Percentiles rank a stretch among this genome's conserved stretches.
phyloP scores from a whole-genome alignment of 768 basidiomycete species.

The Tulasnella sp. region DNA sequence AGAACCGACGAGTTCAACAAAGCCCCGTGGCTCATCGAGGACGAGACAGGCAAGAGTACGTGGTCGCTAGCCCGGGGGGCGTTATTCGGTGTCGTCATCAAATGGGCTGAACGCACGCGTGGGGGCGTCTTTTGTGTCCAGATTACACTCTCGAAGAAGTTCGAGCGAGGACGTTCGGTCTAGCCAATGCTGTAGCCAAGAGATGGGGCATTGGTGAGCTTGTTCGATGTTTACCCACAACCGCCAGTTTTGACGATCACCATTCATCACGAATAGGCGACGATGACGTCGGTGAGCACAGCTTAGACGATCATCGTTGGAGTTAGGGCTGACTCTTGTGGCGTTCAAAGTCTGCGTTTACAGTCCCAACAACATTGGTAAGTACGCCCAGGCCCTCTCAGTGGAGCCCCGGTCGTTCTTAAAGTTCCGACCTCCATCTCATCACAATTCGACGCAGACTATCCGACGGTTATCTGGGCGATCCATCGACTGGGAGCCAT shows the following conservation, averaged over 20 bases:
- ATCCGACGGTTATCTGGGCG: constrained; percentile 34
- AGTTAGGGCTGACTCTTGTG: not conserved
- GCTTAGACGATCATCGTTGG: constrained; percentile 13
- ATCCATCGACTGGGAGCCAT: constrained; percentile 34
- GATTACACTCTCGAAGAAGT: constrained; percentile 31
- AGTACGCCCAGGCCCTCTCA: not conserved
- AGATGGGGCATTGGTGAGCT: constrained; percentile 27
- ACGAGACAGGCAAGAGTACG: constrained; percentile 24
- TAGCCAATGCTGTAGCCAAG: constrained; percentile 32
- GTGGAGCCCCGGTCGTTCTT: constrained; percentile 4
- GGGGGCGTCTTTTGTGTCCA: not conserved
- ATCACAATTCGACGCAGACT: constrained; percentile 26
- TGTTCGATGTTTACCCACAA: not conserved
- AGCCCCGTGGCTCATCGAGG: constrained; percentile 32
- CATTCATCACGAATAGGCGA: constrained; percentile 4
- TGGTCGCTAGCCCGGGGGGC: not conserved
- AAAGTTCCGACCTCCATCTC: not conserved
- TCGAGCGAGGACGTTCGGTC: constrained; percentile 30
- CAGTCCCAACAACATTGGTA: constrained; percentile 31
- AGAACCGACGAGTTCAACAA: constrained; percentile 4
- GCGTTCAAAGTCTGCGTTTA: constrained; percentile 24
- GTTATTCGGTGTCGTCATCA: not conserved
- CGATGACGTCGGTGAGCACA: constrained; percentile 33
- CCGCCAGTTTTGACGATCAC: not conserved
- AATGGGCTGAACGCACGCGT: not conserved